A percentile compares a stretch with the other conserved stretches of the same genome.
Evolutionary conservation across 495 filamentous ascomycete genomes (phyloP).

Genomic region (Penicillium crystallinum): DNA sequence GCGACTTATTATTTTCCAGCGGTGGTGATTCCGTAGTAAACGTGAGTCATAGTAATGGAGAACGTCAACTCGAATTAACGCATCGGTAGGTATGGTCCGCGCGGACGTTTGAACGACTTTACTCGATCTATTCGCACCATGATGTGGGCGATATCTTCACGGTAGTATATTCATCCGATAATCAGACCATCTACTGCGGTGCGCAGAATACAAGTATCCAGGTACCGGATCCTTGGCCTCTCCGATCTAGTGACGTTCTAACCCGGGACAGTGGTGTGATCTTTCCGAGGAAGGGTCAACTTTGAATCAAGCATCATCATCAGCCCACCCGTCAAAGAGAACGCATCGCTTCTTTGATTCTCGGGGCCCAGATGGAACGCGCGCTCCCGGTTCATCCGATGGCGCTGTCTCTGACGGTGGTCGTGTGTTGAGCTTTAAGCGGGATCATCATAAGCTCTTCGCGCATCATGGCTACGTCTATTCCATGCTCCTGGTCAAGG

Average conservation of each 20-base stretch:
- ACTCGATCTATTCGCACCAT: conserved; percentile 87
- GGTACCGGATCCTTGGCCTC: conserved; percentile 30
- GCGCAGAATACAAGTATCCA: conserved; percentile 94
- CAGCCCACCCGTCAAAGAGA: conserved; percentile 70
- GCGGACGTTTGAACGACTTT: conserved; percentile 59
- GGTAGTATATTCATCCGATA: conserved; percentile 71
- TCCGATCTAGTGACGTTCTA: neutral
- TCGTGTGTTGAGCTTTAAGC: conserved; percentile 74
- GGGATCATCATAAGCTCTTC: conserved; percentile 75
- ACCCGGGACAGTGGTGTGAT: conserved; percentile 53
- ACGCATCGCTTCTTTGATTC: conserved; percentile 96
- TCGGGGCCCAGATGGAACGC: conserved; percentile 70
- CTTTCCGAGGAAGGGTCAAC: conserved; percentile 49
- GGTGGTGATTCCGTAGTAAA: conserved; percentile 92
- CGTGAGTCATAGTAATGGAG: conserved; percentile 42
- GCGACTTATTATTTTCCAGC: conserved; percentile 78
- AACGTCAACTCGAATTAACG: conserved; percentile 2
- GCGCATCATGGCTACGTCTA: conserved; percentile 95
- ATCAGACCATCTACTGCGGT: conserved; percentile 83
- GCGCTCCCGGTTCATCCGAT: conserved; percentile 57
- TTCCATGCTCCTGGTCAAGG: conserved; percentile 79
- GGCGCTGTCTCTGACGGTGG: conserved; percentile 44
- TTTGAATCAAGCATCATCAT: conserved; percentile 51
- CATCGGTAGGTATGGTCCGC: conserved; percentile 58
- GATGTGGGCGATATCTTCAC: conserved; percentile 97